phyloP scores from a whole-genome alignment of 176 grass and related monocot species.

The Bothriochloa decipiens region DNA sequence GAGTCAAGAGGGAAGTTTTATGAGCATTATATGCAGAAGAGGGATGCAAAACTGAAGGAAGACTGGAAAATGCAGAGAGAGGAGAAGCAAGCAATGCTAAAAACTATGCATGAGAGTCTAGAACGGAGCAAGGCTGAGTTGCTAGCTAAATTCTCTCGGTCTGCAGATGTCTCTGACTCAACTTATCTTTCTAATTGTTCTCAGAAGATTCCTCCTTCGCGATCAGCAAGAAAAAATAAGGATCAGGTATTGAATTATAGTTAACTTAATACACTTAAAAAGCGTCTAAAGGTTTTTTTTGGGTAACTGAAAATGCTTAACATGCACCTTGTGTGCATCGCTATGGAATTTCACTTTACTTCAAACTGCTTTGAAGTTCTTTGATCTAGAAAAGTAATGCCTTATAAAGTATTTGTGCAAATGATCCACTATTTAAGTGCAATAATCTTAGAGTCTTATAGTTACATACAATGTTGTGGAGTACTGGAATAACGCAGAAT shows the following conservation, averaged over 20 bases:
- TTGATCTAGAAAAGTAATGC: background rate
- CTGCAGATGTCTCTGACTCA: conserved; percentile 48
- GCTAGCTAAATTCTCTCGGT: conserved; percentile 66
- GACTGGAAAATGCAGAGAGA: conserved; percentile 71
- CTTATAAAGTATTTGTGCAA: conserved; percentile 20
- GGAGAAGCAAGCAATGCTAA: conserved; percentile 86
- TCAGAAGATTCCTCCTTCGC: conserved; percentile 57
- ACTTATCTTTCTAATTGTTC: conserved; percentile 37
- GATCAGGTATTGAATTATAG: conserved; percentile 54
- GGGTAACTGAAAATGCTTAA: background rate
- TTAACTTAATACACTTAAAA: background rate
- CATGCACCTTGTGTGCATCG: background rate
- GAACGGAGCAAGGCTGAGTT: conserved; percentile 86
- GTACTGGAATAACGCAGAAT: conserved; percentile 16
- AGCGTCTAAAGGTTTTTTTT: background rate
- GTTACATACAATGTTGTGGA: background rate
- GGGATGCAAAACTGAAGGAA: conserved; percentile 88
- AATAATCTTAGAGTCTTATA: conserved; percentile 11
- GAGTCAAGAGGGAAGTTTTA: conserved; percentile 94
- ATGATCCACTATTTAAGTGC: background rate
- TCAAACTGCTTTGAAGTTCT: conserved; percentile 12
- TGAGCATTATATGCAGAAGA: conserved; percentile 91
- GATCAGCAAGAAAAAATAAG: conserved; percentile 60
- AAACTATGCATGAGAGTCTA: conserved; percentile 86
- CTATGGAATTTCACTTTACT: conserved; percentile 27